Evolutionary conservation across 129 eudicot genomes (phyloP).

Genomic region (Dittrichia graveolens): DNA sequence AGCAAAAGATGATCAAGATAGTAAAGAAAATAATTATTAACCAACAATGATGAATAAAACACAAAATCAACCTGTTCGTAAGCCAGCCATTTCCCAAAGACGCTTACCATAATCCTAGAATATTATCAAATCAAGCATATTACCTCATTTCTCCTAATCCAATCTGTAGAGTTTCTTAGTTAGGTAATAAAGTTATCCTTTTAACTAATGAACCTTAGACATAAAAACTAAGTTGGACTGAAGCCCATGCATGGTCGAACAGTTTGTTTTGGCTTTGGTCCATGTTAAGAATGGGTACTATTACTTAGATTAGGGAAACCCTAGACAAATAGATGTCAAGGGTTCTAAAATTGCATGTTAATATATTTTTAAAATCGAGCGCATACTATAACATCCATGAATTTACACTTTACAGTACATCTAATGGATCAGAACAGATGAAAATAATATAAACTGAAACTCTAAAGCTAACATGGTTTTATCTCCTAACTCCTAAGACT

Average conservation of each 20-base stretch:
- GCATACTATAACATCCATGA: background rate
- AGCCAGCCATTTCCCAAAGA: background rate
- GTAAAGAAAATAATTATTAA: background rate
- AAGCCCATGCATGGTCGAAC: slow-evolving; percentile 1
- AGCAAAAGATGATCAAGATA: background rate
- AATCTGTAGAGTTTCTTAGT: background rate
- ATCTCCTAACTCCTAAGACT: slow-evolving; percentile 8
- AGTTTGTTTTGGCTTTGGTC: background rate
- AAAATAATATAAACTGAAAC: background rate
- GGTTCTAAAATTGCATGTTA: background rate
- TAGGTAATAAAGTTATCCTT: background rate
- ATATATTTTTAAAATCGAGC: background rate
- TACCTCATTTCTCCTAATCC: background rate
- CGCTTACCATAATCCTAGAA: background rate
- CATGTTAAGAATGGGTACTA: background rate
- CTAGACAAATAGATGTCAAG: background rate
- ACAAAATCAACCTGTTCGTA: background rate
- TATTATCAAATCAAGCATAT: background rate
- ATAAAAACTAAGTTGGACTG: background rate
- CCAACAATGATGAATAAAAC: background rate
- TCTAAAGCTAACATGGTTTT: background rate
- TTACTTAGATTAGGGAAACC: background rate
- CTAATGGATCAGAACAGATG: background rate
- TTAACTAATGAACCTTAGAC: background rate
- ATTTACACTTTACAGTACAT: background rate